These are phyloP conservation scores for Kitagawia praeruptora DNA, from an alignment of 129 eudicot species.

Conservation along the genomic window DNA sequence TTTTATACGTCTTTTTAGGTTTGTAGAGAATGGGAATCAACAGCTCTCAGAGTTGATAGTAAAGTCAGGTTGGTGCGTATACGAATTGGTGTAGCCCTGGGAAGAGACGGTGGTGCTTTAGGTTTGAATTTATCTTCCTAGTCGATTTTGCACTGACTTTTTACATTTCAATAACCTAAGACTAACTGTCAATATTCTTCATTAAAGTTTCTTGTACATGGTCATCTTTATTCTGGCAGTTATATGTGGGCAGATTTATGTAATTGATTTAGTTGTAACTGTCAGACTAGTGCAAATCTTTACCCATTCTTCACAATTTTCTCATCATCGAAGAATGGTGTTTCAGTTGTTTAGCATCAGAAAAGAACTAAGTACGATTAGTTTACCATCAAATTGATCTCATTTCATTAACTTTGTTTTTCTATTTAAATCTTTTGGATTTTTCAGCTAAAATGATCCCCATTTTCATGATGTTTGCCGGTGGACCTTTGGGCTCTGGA, in stretches of 20 bases:
- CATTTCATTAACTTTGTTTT: not conserved
- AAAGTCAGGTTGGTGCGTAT: slow-evolving; percentile 77
- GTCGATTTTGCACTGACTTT: not conserved
- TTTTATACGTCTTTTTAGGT: slow-evolving; percentile 38
- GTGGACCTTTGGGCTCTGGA: slow-evolving; percentile 98
- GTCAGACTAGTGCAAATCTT: not conserved
- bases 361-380: not conserved
- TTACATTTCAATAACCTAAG: not conserved
- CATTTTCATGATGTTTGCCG: slow-evolving; percentile 92
- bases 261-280: not conserved
- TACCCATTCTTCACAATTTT: not conserved
- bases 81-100: slow-evolving; percentile 92
- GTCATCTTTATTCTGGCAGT: not conserved
- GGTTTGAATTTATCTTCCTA: slow-evolving; percentile 32
- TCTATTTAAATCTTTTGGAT: not conserved
- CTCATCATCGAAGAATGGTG: not conserved
- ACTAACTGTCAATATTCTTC: not conserved
- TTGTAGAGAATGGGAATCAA: slow-evolving; percentile 95
- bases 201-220: not conserved
- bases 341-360: not conserved
- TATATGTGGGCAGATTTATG: slow-evolving; percentile 8
- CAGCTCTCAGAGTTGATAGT: slow-evolving; percentile 63
- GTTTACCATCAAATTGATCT: not conserved
- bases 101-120: slow-evolving; percentile 97
- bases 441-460: slow-evolving; percentile 96